These are phyloP conservation scores for Bruguiera parviflora DNA, from an alignment of 345 rosid species.

Conservation along the genomic window DNA sequence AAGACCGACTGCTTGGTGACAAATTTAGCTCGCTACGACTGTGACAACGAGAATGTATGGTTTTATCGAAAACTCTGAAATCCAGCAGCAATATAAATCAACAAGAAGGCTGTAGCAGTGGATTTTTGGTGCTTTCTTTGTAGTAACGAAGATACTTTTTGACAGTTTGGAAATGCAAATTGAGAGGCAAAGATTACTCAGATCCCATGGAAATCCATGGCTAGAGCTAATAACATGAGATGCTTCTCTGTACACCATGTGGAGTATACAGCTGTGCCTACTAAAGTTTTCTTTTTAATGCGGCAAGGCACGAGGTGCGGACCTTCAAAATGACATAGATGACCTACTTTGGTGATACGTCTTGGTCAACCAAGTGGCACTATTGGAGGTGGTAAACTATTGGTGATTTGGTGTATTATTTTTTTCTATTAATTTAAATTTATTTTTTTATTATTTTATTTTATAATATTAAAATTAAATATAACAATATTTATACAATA, in stretches of 20 bases:
- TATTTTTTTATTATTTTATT: too few species aligned
- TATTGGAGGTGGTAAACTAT: too few species aligned
- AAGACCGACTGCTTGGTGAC: slow-evolving; percentile 12
- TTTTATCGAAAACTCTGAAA: slow-evolving; percentile 18
- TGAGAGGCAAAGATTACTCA: slow-evolving; percentile 2
- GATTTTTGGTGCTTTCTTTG: background rate
- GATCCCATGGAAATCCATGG: background rate
- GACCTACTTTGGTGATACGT: slow-evolving; percentile 17
- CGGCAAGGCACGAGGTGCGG: slow-evolving; percentile 51
- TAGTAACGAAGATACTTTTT: slow-evolving; percentile 11
- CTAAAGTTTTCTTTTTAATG: slow-evolving; percentile 45
- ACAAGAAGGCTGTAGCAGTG: slow-evolving; percentile 10
- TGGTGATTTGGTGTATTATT: too few species aligned
- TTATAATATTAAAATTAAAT: too few species aligned
- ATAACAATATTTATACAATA: too few species aligned
- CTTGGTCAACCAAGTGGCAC: background rate
- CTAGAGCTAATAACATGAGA: slow-evolving; percentile 1
- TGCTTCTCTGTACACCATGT: slow-evolving; percentile 13
- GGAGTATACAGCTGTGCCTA: slow-evolving; percentile 16
- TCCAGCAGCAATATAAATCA: slow-evolving; percentile 10
- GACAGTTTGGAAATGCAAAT: slow-evolving; percentile 6
- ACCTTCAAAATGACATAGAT: slow-evolving; percentile 16
- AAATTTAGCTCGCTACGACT: slow-evolving; percentile 1
- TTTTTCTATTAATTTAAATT: too few species aligned
- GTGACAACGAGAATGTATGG: slow-evolving; percentile 14